Percentiles rank a stretch among this genome's conserved stretches.
Evolutionary conservation across 2,329 filamentous ascomycete species (phyloP).

Genomic region (Venturia effusa): DNA sequence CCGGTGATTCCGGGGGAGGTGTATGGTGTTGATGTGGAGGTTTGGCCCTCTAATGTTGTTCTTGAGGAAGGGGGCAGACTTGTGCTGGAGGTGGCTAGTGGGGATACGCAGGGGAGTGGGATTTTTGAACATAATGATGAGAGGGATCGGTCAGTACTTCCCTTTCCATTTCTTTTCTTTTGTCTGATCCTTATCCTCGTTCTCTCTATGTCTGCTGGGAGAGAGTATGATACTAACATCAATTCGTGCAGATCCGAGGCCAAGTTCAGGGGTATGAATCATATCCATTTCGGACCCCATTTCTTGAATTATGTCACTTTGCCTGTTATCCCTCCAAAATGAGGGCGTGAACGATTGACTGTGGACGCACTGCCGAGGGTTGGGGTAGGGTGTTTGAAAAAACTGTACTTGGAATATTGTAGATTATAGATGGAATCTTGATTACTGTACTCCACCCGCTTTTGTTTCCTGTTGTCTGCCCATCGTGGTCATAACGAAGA

Average conservation of each 20-base stretch:
- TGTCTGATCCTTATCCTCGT: background rate
- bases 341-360: too few species aligned
- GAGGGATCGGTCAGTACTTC: constrained; percentile 26
- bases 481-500: too few species aligned
- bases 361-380: too few species aligned
- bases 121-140: constrained; percentile 44
- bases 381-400: background rate
- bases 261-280: constrained; percentile 39
- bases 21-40: constrained; percentile 45
- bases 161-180: background rate
- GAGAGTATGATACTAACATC: too few species aligned
- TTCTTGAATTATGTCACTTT: constrained; percentile 42
- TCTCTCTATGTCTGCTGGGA: too few species aligned
- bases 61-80: constrained; percentile 10
- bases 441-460: too few species aligned
- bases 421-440: too few species aligned
- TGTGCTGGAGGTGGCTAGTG: constrained; percentile 21
- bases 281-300: constrained; percentile 41
- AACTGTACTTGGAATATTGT: too few species aligned
- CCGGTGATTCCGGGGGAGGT: constrained; percentile 44
- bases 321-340: constrained; percentile 37
- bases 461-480: too few species aligned
- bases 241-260: constrained; percentile 26
- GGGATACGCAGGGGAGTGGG: constrained; percentile 50
- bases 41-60: constrained; percentile 13